Evolutionary conservation across 2,329 filamentous ascomycete genomes (phyloP), one percentile per base, ranked within the genome.

Genomic region (Leptoxyphium fumago): DNA sequence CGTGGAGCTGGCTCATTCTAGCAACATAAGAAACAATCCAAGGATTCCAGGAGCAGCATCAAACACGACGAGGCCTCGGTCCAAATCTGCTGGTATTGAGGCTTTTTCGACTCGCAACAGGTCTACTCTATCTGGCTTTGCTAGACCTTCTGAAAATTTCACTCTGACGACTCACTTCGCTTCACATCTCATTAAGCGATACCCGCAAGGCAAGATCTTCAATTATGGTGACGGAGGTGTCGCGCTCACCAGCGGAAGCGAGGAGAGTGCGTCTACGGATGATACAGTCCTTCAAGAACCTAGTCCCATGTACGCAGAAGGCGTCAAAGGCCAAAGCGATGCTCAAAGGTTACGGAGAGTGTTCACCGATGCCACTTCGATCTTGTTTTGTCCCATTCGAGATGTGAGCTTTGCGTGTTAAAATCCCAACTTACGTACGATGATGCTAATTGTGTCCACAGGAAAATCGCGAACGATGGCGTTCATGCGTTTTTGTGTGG

Each of bases 321-420:
- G 14, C 5, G 5, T 13, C 13, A 14, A 18, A 40, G 15, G 32
- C 3, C 32, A 36, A 9, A 15, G 32, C 32, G 38, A 48, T 32
- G 43, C 46, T 9, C 18, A 32, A 17, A 17, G 34, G 1, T 63
- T 69, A 9, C 66, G 67, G 0, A 69, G 69, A 50, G 57, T 66
- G 2, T 51, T 70, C 26, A 68, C 67, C 2, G 48, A 41, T 5
- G 48, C 46, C 11, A 18, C 15, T 17, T 42, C 42, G 9, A 42
- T 45, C 2, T 32, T 41, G 10, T 43, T 48, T 3, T 48, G 29
- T 34, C 43, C 46, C 4, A 43, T 48, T 6, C 42, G 26, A 9
- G 46, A 48, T 18, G 18, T 36, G 9, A 36, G 32, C 15, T 5
- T 15, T 36, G 11, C 15, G 3, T 36, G 4, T 3, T 26, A 26